Base-by-base conservation (phyloP, 2,329 filamentous ascomycete genomes). In the Neophaeococcomyces mojaviensis region DNA sequence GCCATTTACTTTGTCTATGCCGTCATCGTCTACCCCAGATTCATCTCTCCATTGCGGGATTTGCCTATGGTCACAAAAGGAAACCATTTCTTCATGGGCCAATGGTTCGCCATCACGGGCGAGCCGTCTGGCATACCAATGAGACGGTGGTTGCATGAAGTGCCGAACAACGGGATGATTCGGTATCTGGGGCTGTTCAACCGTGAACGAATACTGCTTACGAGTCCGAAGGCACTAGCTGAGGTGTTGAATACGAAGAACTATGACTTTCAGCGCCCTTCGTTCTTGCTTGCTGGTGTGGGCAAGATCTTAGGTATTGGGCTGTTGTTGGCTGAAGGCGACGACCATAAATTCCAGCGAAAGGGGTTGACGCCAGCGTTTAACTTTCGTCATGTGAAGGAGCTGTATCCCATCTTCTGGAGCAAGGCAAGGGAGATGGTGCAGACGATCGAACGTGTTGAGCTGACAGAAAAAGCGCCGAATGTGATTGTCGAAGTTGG, bases 401-500 rank as follows among this genome's bases (percentile, higher is more conserved):
- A 90, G 49, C 68, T 95, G 12, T 92, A 94, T 57, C 83, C 87
- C 0, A 68, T 84, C 4, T 94, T 96, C 64, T 95, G 88, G 88
- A 58, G 67, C 16, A 94, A 94, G 65, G 77, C 82, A 1, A 64
- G 75, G 6, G 82, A 90, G 60, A 76, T 82, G 56, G 79, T 81
- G 4, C 64, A 76, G 16, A 74, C 75, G 40, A 81, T 94, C 47
- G 67, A 55, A 59, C 72, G 56, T 49, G 48, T 65, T 57, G 56
- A 70, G 62, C 45, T 54, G 6, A 18, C 30, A 13, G 18, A 42
- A 32, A 53, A 32, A 26, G 33, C 12, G 38, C 44, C 63, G 55
- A 52, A 64, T 1, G 67, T 64, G 13, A 66, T 76, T 3, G 60
- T 86, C 16, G 76, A 84, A 51, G 69, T 83, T 2, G 66, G 72